These are phyloP conservation scores for Pinus albicaulis DNA, from an alignment of 75 land plant genomes.

Conservation along the genomic window DNA sequence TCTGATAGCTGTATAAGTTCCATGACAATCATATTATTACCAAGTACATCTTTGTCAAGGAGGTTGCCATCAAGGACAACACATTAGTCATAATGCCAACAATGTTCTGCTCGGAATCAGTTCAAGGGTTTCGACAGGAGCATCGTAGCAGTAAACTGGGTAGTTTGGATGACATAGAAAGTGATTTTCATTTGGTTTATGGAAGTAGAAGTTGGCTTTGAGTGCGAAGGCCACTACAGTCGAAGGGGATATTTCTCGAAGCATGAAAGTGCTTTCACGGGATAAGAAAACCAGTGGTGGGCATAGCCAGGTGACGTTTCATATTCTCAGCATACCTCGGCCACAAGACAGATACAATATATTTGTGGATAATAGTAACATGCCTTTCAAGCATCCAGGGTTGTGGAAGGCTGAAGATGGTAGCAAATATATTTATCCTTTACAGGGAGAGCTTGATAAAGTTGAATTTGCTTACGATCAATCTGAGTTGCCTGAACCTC, in stretches of 20 bases:
- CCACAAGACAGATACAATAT: slow-evolving; percentile 80
- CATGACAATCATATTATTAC: no score
- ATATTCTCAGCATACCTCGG: slow-evolving; percentile 63
- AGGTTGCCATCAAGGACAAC: no score
- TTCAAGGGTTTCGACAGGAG: slow-evolving; percentile 26
- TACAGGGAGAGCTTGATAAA: slow-evolving; percentile 12
- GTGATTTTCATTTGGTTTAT: slow-evolving; percentile 54
- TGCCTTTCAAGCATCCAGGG: slow-evolving; percentile 84
- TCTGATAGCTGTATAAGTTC: no score
- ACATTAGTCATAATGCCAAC: no score
- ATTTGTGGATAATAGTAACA: slow-evolving; percentile 74
- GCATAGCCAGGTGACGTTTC: slow-evolving; percentile 72
- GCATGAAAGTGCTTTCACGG: slow-evolving; percentile 40
- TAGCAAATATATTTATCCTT: slow-evolving; percentile 36
- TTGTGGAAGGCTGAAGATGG: slow-evolving; percentile 56
- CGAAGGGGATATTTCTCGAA: neutral
- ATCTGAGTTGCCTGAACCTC: no score
- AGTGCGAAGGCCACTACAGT: neutral
- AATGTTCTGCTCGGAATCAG: no score
- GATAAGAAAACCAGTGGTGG: slow-evolving; percentile 20
- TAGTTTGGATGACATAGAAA: slow-evolving; percentile 6
- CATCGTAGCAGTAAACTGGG: slow-evolving; percentile 10
- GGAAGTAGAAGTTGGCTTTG: slow-evolving; percentile 20
- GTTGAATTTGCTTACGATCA: no score
- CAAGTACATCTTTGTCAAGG: no score